Evolutionary conservation across 495 filamentous ascomycete genomes (phyloP), one percentile per base, ranked within the genome.

Genomic region (Hypoxylon cercidicola): DNA sequence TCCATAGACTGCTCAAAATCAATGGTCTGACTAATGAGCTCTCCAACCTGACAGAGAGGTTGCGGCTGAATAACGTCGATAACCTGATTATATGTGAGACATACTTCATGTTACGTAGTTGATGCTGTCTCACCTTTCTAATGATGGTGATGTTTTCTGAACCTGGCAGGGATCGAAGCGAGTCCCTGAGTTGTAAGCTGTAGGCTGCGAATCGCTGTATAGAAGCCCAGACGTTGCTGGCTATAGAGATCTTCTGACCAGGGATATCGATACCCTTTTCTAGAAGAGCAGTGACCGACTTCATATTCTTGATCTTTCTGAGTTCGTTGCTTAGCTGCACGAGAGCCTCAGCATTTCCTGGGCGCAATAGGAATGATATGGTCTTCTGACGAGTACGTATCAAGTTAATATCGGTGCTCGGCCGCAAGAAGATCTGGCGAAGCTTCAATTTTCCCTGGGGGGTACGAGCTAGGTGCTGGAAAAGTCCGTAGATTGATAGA

Each of bases 401-500:
- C 4, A 89, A 65, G 13, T 76, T 74, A 2, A 91, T 66, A 51
- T 93, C 82, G 28, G 87, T 79, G 45, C 84, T 96, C 30, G 95
- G 95, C 0, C 90, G 88, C 28, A 97, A 81, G 62, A 99, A 96
- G 64, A 91, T 90, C 68, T 93, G 89, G 18, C 91, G 88, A 3
- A 99, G 82, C 46, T 84, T 85, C 20, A 79, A 73, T 67, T 88
- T 92, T 1, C 96, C 95, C 66, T 97, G 91, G 5, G 92, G 87
- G 1, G 92, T 97, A 30, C 83, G 85, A 40, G 96, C 90, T 58
- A 94, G 79, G 37, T 89, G 82, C 41, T 89, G 85, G 61, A 96
- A 93, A 11, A 96, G 80, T 3, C 93, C 95, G 63, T 90, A 96
- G 1, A 99, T 76, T 1, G 93, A 97, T n/a, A 97, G 83, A 7